These are phyloP conservation scores for Cunninghamia lanceolata DNA, from an alignment of 75 land plant genomes.

Conservation along the genomic window DNA sequence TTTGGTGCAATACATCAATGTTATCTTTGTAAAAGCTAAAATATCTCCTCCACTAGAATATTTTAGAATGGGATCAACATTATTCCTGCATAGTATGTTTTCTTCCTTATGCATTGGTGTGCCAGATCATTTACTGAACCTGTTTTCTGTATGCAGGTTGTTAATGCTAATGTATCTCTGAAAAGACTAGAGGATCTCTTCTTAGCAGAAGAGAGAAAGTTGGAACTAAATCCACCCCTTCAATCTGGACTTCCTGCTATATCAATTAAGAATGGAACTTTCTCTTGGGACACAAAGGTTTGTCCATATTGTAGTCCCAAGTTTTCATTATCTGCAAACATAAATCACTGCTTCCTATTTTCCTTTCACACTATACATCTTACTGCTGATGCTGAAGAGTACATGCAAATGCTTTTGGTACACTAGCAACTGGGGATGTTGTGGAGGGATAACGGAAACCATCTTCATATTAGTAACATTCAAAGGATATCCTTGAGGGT, in stretches of 20 bases:
- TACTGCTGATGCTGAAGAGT: background rate
- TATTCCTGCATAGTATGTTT: background rate
- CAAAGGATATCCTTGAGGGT: background rate
- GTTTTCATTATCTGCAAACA: background rate
- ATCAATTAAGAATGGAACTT: constrained; percentile 79
- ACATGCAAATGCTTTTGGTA: background rate
- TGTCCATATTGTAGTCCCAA: background rate
- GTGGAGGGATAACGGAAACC: background rate
- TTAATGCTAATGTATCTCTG: constrained; percentile 91
- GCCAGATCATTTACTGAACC: background rate
- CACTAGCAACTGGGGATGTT: background rate
- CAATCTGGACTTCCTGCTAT: constrained; percentile 72
- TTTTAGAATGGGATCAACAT: background rate
- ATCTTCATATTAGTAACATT: constrained; percentile 10
- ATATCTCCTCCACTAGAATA: background rate
- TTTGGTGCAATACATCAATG: background rate
- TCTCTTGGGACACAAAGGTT: constrained; percentile 95
- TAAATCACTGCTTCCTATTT: background rate
- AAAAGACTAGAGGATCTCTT: constrained; percentile 82
- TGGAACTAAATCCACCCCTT: constrained; percentile 80
- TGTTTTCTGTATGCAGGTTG: constrained; percentile 49
- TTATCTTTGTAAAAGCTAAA: background rate
- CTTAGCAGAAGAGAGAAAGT: constrained; percentile 67
- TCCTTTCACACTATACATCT: background rate
- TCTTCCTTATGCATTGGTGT: background rate